Evolutionary conservation across 2,329 filamentous ascomycete species (phyloP).

Genomic region (Monilinia polystroma): DNA sequence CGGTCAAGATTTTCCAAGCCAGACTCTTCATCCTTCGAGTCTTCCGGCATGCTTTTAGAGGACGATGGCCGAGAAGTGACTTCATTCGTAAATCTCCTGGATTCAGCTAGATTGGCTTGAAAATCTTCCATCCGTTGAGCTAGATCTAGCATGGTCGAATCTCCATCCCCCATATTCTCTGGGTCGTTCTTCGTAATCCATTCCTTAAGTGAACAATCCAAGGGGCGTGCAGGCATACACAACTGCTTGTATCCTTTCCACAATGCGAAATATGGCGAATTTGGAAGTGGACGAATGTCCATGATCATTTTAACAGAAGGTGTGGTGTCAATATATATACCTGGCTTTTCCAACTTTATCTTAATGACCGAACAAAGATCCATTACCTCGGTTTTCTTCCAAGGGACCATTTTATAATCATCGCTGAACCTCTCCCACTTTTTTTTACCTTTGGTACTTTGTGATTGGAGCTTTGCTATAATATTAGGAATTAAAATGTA

Average conservation of each 20-base stretch:
- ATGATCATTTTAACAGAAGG: constrained; percentile 18
- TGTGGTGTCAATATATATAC: constrained; percentile 16
- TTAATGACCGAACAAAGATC: background rate
- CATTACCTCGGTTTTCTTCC: background rate
- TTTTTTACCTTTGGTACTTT: constrained; percentile 1
- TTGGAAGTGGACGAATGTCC: background rate
- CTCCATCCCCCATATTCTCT: background rate
- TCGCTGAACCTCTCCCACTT: background rate
- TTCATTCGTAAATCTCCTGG: background rate
- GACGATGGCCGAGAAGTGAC: background rate
- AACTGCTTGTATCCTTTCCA: constrained; percentile 23
- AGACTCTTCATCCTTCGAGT: background rate
- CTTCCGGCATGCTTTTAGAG: background rate
- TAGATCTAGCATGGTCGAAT: too few relatives aligned
- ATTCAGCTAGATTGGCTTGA: background rate
- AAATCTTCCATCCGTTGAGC: background rate
- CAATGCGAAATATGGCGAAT: constrained; percentile 7
- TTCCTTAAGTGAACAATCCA: constrained; percentile 31
- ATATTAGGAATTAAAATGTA: constrained; percentile 43
- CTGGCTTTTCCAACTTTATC: constrained; percentile 20
- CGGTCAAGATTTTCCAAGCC: background rate
- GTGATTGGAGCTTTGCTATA: constrained; percentile 17
- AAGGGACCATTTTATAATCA: background rate
- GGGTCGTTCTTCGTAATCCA: constrained; percentile 33
- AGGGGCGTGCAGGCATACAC: constrained; percentile 31